Conservation (phyloP, 768 basidiomycete genomes). For the Galerina sulciceps region DNA sequence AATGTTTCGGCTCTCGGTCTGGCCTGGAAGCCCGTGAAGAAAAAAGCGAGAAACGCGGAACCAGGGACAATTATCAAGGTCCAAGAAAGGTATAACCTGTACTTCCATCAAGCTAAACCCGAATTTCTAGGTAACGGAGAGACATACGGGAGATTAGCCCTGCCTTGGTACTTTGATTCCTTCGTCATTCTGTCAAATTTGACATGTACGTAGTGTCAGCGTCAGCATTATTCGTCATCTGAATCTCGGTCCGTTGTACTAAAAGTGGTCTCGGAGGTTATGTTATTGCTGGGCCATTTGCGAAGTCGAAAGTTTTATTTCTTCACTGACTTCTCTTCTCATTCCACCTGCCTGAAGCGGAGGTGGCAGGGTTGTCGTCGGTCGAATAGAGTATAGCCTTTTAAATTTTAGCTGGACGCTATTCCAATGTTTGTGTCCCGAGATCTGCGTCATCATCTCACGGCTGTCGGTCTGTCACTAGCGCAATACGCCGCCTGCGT, state of each 20-base stretch:
- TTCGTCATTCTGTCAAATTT: too few relatives aligned
- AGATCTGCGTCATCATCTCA: not conserved
- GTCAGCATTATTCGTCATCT: slow-evolving; percentile 6
- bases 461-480: not conserved
- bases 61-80: too few relatives aligned
- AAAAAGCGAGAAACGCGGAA: too few relatives aligned
- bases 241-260: not conserved
- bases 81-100: too few relatives aligned
- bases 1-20: too few relatives aligned
- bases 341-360: not conserved
- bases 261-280: not conserved
- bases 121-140: too few relatives aligned
- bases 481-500: not conserved
- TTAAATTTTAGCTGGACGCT: not conserved
- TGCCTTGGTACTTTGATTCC: too few relatives aligned
- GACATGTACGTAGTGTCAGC: not conserved
- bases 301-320: too few relatives aligned
- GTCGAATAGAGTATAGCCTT: not conserved
- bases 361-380: not conserved
- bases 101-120: too few relatives aligned
- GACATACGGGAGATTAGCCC: too few relatives aligned
- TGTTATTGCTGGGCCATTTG: not conserved
- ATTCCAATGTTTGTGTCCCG: too few relatives aligned
- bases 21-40: too few relatives aligned
- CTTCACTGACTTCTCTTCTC: not conserved